phyloP scores from a whole-genome alignment of 2,329 filamentous ascomycete species.

The Pseudogymnoascus sp. region DNA sequence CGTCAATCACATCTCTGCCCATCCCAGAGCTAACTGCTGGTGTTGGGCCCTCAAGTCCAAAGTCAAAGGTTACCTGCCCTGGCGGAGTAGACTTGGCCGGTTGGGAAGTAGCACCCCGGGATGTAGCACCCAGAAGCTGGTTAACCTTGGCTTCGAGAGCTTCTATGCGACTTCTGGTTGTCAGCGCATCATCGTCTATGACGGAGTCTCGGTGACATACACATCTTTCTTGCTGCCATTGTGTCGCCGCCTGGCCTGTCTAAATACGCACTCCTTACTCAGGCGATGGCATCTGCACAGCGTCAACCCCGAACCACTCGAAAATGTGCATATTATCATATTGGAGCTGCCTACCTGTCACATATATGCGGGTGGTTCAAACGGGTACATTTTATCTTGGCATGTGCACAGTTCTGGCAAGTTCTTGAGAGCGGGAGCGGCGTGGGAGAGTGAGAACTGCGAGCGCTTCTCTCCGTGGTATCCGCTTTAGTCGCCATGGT shows the following conservation, averaged over 20 bases:
- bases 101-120: conserved; percentile 19
- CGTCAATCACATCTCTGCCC: conserved; percentile 9
- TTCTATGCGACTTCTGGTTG: conserved; percentile 30
- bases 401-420: not conserved
- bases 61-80: not conserved
- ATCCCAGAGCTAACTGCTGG: not conserved
- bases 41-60: not conserved
- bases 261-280: conserved; percentile 33
- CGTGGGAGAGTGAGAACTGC: not conserved
- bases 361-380: conserved; percentile 2
- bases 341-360: not conserved
- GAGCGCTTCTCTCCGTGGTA: not conserved
- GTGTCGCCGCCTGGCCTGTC: conserved; percentile 32
- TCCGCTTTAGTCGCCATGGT: not conserved
- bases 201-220: conserved; percentile 18
- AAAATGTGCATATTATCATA: not conserved
- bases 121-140: conserved; percentile 17
- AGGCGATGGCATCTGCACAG: conserved; percentile 32
- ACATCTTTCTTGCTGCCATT: conserved; percentile 34
- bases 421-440: not conserved
- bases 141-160: conserved; percentile 29
- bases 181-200: conserved; percentile 7
- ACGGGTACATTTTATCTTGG: conserved; percentile 2
- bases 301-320: not conserved
- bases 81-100: conserved; percentile 24